A percentile compares a stretch with the other conserved stretches of the same genome.
Conservation (phyloP, 1,284 basidiomycete species). For the Leccinum griseonigrum region DNA sequence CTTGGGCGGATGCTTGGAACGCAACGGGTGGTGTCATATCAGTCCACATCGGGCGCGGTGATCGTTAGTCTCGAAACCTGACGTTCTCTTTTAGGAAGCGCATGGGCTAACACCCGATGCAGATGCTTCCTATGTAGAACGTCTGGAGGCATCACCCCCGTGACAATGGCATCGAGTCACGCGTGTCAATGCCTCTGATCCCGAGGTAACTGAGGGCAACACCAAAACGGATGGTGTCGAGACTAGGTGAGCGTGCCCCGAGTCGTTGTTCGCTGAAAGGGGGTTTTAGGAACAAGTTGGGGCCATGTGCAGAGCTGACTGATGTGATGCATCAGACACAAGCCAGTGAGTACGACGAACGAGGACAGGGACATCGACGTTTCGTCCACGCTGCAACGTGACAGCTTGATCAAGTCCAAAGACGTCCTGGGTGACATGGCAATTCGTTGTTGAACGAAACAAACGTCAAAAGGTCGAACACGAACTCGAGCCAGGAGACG, state of each 20-base stretch:
- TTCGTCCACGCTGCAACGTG: conserved; percentile 16
- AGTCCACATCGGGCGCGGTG: conserved; percentile 76
- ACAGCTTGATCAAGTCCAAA: conserved; percentile 11
- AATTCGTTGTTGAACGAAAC: conserved; percentile 65
- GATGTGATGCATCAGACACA: conserved; percentile 2
- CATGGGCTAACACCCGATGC: too few species aligned
- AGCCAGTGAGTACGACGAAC: background rate
- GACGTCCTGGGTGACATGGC: conserved; percentile 20
- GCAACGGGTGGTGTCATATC: conserved; percentile 74
- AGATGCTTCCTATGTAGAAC: too few species aligned
- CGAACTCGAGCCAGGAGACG: conserved; percentile 51
- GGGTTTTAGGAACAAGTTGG: conserved; percentile 34
- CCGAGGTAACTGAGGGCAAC: background rate
- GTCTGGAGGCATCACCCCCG: too few species aligned
- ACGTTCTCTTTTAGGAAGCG: too few species aligned
- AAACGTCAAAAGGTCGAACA: conserved; percentile 75
- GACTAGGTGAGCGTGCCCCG: too few species aligned
- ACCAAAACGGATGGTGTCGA: too few species aligned
- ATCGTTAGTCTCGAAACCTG: background rate
- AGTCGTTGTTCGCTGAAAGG: too few species aligned
- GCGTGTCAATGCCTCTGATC: too few species aligned
- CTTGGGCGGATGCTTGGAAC: conserved; percentile 59
- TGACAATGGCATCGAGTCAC: too few species aligned
- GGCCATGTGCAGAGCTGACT: conserved; percentile 50
- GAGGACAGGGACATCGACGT: conserved; percentile 14